phyloP scores from a whole-genome alignment of 2,329 filamentous ascomycete genomes.

The Aspergillus ochraceoroseus region DNA sequence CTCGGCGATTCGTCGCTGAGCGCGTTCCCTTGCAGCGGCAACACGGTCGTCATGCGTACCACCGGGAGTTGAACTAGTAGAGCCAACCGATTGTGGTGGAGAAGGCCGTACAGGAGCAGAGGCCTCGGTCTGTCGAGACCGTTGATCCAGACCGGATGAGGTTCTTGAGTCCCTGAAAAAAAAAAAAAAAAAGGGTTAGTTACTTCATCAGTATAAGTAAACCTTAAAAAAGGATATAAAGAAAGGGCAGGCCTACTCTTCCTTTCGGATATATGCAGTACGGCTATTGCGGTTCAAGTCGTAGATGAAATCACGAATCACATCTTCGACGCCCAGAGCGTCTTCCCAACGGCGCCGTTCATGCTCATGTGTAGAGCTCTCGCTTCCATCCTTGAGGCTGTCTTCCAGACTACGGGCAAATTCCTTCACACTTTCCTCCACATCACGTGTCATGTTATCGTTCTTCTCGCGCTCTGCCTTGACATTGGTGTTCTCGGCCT shows the following conservation, averaged over 20 bases:
- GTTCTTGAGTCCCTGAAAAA: conserved; percentile 51
- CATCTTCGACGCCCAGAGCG: conserved; percentile 89
- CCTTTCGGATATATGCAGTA: conserved; percentile 62
- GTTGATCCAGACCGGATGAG: conserved; percentile 46
- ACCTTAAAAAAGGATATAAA: not conserved
- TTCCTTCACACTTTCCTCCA: conserved; percentile 90
- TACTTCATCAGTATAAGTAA: too few species aligned
- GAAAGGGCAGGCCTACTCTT: conserved; percentile 46
- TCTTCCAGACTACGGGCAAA: conserved; percentile 82
- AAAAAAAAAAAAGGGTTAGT: not conserved
- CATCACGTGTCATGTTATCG: conserved; percentile 92
- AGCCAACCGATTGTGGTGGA: conserved; percentile 47
- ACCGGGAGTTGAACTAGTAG: conserved; percentile 72
- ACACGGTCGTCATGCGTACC: conserved; percentile 90
- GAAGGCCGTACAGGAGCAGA: conserved; percentile 33
- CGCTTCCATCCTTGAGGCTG: conserved; percentile 72
- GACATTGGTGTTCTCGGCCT: conserved; percentile 78
- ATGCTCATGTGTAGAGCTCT: conserved; percentile 74
- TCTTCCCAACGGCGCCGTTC: conserved; percentile 95
- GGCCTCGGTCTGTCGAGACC: conserved; percentile 49
- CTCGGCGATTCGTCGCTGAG: conserved; percentile 94
- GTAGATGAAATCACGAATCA: conserved; percentile 96
- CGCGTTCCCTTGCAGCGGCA: conserved; percentile 94
- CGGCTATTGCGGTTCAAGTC: conserved; percentile 85
- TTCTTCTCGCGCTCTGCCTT: conserved; percentile 87